Percentiles rank a stretch among this genome's conserved stretches.
Evolutionary conservation across 331 rosid genomes (phyloP).

Genomic region (Spiraea crenata): DNA sequence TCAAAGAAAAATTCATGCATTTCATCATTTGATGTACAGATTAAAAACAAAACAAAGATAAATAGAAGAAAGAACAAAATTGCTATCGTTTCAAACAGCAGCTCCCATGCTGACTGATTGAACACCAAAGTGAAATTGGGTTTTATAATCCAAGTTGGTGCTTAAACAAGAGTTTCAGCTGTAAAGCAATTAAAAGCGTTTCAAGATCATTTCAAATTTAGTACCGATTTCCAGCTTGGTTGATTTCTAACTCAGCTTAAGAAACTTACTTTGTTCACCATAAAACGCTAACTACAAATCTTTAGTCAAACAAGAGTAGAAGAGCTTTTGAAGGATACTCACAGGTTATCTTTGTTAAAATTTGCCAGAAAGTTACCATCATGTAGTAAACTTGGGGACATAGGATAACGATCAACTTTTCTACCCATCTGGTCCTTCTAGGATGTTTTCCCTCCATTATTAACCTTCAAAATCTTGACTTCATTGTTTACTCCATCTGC

Average conservation of each 20-base stretch:
- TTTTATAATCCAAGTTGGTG: neutral
- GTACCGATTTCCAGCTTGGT: too few species aligned
- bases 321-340: conserved; percentile 35
- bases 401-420: conserved; percentile 55
- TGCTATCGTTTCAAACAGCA: neutral
- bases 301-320: conserved; percentile 4
- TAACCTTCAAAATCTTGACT: conserved; percentile 47
- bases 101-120: neutral
- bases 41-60: neutral
- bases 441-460: conserved; percentile 52
- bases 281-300: neutral
- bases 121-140: neutral
- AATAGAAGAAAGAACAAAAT: neutral
- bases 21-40: neutral
- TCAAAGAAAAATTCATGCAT: neutral
- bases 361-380: conserved; percentile 46
- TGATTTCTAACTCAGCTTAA: neutral
- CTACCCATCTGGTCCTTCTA: conserved; percentile 65
- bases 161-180: neutral
- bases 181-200: neutral
- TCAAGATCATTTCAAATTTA: too few species aligned
- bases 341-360: conserved; percentile 68
- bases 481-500: conserved; percentile 64
- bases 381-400: conserved; percentile 71
- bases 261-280: neutral